Conservation (phyloP, 345 rosid species). For the Pistacia atlantica region DNA sequence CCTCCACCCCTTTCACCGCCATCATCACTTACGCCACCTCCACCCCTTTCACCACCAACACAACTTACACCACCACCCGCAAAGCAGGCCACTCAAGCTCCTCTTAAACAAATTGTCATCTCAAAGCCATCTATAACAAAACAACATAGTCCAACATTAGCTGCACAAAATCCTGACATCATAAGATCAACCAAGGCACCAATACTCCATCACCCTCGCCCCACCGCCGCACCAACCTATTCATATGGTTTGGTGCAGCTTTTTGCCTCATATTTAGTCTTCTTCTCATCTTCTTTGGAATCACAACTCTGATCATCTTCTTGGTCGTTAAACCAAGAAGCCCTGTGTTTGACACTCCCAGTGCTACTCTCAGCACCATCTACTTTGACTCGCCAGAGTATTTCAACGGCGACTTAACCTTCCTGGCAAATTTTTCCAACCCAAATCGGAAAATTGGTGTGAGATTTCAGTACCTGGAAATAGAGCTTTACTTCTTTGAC, state of each 20-base stretch:
- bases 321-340: conserved; percentile 60
- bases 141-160: conserved; percentile 25
- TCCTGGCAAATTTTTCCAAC: conserved; percentile 73
- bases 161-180: conserved; percentile 14
- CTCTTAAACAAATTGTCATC: conserved; percentile 41
- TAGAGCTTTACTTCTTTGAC: conserved; percentile 72
- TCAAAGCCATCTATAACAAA: conserved; percentile 40
- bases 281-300: conserved; percentile 70
- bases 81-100: conserved; percentile 36
- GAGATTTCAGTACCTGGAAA: conserved; percentile 54
- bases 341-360: conserved; percentile 73
- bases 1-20: conserved; percentile 25
- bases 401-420: conserved; percentile 75
- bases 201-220: conserved; percentile 43
- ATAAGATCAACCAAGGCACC: conserved; percentile 27
- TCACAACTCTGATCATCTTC: conserved; percentile 73
- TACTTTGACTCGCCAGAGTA: conserved; percentile 79
- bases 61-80: conserved; percentile 33
- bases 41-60: conserved; percentile 26
- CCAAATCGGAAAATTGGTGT: conserved; percentile 69
- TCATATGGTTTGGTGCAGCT: conserved; percentile 77
- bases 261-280: conserved; percentile 78
- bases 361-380: conserved; percentile 68
- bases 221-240: conserved; percentile 51
- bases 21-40: conserved; percentile 27